Base-by-base conservation (phyloP, 495 filamentous ascomycete genomes). In the Aspergillus cavernicola region DNA sequence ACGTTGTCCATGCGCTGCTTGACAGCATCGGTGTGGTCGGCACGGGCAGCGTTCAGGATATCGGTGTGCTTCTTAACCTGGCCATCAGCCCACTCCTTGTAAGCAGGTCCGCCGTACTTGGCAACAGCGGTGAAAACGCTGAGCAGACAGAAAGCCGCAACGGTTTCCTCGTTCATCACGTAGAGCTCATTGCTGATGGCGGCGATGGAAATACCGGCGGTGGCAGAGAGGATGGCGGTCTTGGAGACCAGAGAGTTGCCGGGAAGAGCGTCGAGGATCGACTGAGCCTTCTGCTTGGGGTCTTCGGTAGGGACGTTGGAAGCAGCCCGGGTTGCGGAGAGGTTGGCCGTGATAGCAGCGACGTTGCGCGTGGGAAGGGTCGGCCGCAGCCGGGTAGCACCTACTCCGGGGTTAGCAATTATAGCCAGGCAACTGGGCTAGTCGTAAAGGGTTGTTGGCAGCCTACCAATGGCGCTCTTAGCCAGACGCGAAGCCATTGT, bases 181-280 rank as follows among this genome's bases (percentile, higher is more conserved):
- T 97, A 99, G 78, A 97, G 86, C 80, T 99, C 95, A 76, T 96
- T 99, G 85, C 87, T 92, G 77, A 99, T 91, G 65, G 93, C 95
- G 66, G 91, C 93, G 64, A 96, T 80, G 60, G 89, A 90, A 56
- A 92, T 67, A 77, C 90, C 92, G 68, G 95, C 90, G 52, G 85
- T 85, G 53, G 90, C 90, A 62, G 93, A 97, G 52, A 99, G 84
- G 71, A 95, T 88, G 66, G 95, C 95, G 57, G 90, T 90, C 84
- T 97, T 99, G 71, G 89, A 90, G 70, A 93, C 72, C 60, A 96
- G 79, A 60, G 80, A 86, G 79, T 80, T 89, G 63, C 92, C 87
- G 61, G 90, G 89, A 39, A 99, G 77, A 56, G 92, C 74, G 63
- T 97, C 87, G 63, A 99, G 75, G 76, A 99, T 87, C 28, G 90